Percentiles rank a stretch among this genome's conserved stretches.
Evolutionary conservation across 768 basidiomycete genomes (phyloP).

Genomic region (Tulasnella sp.): DNA sequence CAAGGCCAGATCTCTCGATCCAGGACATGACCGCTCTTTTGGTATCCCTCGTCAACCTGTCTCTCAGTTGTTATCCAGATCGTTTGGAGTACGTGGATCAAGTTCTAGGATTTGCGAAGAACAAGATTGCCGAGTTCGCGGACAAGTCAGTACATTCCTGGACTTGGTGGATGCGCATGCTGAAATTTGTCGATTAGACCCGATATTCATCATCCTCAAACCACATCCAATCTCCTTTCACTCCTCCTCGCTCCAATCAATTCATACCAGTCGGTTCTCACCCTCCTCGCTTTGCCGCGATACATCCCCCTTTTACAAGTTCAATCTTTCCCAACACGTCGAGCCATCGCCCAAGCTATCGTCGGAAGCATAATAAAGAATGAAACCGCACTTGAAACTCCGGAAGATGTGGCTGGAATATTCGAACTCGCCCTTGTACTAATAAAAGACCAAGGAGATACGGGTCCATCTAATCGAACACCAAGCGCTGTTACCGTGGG

Average conservation of each 20-base stretch:
- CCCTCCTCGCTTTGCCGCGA: slow-evolving; percentile 88
- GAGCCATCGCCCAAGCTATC: slow-evolving; percentile 88
- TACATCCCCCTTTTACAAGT: slow-evolving; percentile 73
- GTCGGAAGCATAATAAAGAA: slow-evolving; percentile 93
- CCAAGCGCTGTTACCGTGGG: not conserved
- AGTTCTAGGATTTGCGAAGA: slow-evolving; percentile 76
- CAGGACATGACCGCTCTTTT: slow-evolving; percentile 95
- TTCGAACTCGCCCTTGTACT: slow-evolving; percentile 80
- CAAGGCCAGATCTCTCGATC: slow-evolving; percentile 92
- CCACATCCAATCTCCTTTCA: slow-evolving; percentile 80
- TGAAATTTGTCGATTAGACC: slow-evolving; percentile 38
- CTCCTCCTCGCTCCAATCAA: slow-evolving; percentile 91
- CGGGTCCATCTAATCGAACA: not conserved
- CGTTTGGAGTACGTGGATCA: slow-evolving; percentile 95
- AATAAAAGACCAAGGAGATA: slow-evolving; percentile 13
- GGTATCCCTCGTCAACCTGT: slow-evolving; percentile 90
- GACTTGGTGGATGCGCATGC: not conserved
- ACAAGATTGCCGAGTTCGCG: slow-evolving; percentile 72
- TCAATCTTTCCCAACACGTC: slow-evolving; percentile 83
- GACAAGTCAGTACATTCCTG: slow-evolving; percentile 47
- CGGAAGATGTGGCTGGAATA: slow-evolving; percentile 90
- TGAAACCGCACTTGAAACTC: slow-evolving; percentile 86
- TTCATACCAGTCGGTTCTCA: slow-evolving; percentile 91
- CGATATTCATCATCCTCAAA: slow-evolving; percentile 79
- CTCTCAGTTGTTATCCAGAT: slow-evolving; percentile 94